phyloP scores from a whole-genome alignment of 768 basidiomycete genomes.

The Boletus subcaerulescens region DNA sequence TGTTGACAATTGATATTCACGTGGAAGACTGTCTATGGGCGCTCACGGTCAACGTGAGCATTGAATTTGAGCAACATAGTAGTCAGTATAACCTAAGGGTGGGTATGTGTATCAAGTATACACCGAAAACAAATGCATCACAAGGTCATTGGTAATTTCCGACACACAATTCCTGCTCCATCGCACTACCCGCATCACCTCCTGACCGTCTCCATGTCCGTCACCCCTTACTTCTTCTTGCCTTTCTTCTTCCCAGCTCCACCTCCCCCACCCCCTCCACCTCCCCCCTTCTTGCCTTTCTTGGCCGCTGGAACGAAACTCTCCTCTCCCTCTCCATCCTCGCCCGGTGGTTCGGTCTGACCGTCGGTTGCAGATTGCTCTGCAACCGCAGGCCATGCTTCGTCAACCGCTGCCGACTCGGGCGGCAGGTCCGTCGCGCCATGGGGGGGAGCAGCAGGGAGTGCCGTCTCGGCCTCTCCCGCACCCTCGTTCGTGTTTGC shows the following conservation, averaged over 20 bases:
- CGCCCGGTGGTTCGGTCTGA: conserved; percentile 3
- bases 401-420: not conserved
- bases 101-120: not conserved
- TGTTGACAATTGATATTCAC: not conserved
- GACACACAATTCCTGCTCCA: not conserved
- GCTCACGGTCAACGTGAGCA: not conserved
- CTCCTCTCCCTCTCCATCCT: conserved; percentile 5
- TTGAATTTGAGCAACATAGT: too few species aligned
- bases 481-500: too few species aligned
- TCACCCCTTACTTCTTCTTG: conserved; percentile 8
- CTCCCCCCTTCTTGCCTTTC: not conserved
- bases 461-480: too few species aligned
- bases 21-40: not conserved
- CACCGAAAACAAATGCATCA: too few species aligned
- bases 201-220: not conserved
- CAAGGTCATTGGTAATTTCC: not conserved
- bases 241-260: conserved; percentile 4
- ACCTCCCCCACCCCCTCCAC: not conserved
- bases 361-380: conserved; percentile 11
- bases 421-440: not conserved
- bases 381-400: not conserved
- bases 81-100: not conserved
- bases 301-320: not conserved
- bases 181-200: conserved; percentile 1
- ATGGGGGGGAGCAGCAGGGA: not conserved